Evolutionary conservation across 805 yeast genomes (phyloP), one percentile per base, ranked within the genome.

Genomic region (Teunomyces funiuensis): DNA sequence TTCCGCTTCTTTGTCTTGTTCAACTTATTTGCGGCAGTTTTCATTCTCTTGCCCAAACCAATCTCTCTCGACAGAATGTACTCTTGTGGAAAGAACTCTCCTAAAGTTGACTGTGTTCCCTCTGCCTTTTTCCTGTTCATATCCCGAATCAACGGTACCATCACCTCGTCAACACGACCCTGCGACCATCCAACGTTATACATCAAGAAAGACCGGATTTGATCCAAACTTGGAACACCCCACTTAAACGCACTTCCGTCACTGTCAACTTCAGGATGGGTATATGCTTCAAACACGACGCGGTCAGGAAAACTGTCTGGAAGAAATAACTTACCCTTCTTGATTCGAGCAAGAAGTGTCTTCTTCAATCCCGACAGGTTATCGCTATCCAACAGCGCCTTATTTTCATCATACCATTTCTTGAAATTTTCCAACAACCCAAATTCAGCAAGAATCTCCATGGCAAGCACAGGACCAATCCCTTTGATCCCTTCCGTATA

Each of bases 401-500:
- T 30, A 69, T 76, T 45, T 54, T 64, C 46, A 60, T 65, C 84
- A 76, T 80, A 88, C 91, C 86, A 49, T 54, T 50, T 19, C 64
- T 74, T 69, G 71, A 77, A 55, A 25, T 54, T 39, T 16, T 53
- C 39, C 23, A 80, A 58, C 18, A 60, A 57, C 1, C 77, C 80
- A 63, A 91, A 93, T 52, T 90, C 95, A 0, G 95, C 96, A 26
- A 93, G 54, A 14, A 93, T 77, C 60, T 93, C 97, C 79, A 88
- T 79, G 0, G 96, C 93, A 14, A 83, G 74, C 1, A 93, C 98
- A 0, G 97, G 97, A 1, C 99, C 99, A 45, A 93, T 76, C 2
- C 98, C 96, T 43, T 86, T 83, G 26, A 93, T 64, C 0, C 99
- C 99, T 40, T 83, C 87, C 0, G 99, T 90, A 58, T 93, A 93